Conservation (phyloP, 495 filamentous ascomycete species). For the Penicillium simplicissimum region DNA sequence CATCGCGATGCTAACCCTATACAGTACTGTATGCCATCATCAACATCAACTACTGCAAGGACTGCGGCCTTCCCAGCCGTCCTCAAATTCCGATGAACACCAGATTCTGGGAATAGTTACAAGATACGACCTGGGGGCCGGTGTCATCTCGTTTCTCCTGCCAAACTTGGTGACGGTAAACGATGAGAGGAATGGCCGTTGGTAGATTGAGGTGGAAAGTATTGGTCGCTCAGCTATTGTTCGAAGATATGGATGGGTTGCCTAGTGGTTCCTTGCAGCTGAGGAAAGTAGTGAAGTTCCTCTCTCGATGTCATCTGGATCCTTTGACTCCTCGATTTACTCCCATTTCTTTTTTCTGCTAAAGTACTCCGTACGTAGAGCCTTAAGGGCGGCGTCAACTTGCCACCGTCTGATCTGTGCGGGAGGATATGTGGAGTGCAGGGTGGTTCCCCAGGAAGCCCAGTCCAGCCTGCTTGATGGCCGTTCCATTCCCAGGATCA, state of each 20-base stretch:
- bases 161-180: neutral
- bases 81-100: neutral
- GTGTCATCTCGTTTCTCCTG: neutral
- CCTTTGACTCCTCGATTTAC: neutral
- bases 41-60: neutral
- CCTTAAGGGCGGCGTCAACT: neutral
- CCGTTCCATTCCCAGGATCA: neutral
- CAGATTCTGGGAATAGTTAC: neutral
- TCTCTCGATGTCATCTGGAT: neutral
- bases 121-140: neutral
- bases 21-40: neutral
- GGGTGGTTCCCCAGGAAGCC: constrained; percentile 5
- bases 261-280: constrained; percentile 1
- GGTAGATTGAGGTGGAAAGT: neutral
- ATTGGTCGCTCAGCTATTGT: neutral
- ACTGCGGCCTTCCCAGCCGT: neutral
- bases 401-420: constrained; percentile 11
- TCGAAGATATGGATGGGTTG: neutral
- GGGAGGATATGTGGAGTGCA: constrained; percentile 11
- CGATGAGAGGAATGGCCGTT: neutral
- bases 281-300: neutral
- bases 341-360: neutral
- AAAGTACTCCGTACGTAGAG: neutral
- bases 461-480: neutral
- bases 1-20: neutral